Base-by-base conservation (phyloP, 345 rosid genomes). In the Ceriops decandra region DNA sequence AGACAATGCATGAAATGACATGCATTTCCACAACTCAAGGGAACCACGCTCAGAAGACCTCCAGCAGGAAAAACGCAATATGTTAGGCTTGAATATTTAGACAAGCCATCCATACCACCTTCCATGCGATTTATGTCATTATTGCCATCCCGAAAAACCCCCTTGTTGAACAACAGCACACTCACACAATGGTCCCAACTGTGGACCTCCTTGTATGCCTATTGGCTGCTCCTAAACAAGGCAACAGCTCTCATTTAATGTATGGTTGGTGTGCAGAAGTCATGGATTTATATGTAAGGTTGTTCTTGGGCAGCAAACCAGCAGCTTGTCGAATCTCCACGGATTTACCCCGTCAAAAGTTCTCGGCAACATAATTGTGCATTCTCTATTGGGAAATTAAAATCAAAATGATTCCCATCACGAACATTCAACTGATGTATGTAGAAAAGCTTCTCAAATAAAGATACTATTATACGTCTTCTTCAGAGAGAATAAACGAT, bases 251-350 rank as follows among this genome's bases (percentile, higher is more conserved):
- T 21, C 86, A 77, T 81, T 88, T 91, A 61, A 91, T 84, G 52
- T 82, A 85, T 31, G 79, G 88, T 72, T 87, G n/a, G 90, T 78
- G 74, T 20, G 81, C 79, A 57, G 88, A 82, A 67, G 74, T 52
- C 90, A 92, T 76, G 20, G 89, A 68, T 46, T 76, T 85, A 77
- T 72, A 90, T n/a, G 90, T 87, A 68, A 95, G 85, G 72, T 95
- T 90, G 74, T 95, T 95, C 66, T 95, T 95, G 75, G 92, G 76
- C 51, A 92, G 85, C 76, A 95, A 78, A 73, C 99, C 98, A 74
- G 99, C 95, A 58, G 97, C 99, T 80, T 95, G 99, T 57, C 97
- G 88, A 77, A 95, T 74, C 81, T 87, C 99, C 58, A 87, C 83
- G 6, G 96, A 79, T 81, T 83, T 86, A 19, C 91, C 91, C 97